Percentiles rank a stretch among this genome's conserved stretches.
These are phyloP conservation scores for Rauvolfia tetraphylla DNA, from an alignment of 257 asterid species.

Conservation along the genomic window DNA sequence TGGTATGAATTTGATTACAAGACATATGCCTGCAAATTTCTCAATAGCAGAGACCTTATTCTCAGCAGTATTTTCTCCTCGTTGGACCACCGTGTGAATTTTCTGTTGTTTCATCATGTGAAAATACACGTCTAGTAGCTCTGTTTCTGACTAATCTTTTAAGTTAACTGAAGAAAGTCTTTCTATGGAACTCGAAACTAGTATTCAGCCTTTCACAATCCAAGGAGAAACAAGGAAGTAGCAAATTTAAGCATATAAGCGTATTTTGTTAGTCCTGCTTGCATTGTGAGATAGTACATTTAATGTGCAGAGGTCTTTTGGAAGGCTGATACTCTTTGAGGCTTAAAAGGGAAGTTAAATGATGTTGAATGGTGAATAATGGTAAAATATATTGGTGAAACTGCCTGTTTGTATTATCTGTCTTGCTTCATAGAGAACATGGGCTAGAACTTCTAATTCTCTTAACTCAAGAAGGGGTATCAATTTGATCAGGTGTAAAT, in stretches of 20 bases:
- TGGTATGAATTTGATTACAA: not conserved
- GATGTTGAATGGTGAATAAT: not conserved
- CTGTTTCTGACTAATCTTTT: not conserved
- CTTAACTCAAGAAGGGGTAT: not conserved
- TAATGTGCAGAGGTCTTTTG: not conserved
- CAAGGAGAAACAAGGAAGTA: not conserved
- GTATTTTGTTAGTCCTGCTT: not conserved
- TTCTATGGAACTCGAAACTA: not conserved
- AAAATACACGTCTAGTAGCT: not conserved
- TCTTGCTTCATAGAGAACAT: not conserved
- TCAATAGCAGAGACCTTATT: not conserved
- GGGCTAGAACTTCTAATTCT: not conserved
- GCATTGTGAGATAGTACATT: not conserved
- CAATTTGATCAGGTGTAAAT: not conserved
- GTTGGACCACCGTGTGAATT: not conserved
- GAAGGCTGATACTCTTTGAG: not conserved
- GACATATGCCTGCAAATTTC: not conserved
- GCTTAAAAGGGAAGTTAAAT: not conserved
- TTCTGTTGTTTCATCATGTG: not conserved
- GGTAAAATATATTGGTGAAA: not conserved
- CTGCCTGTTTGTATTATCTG: not conserved
- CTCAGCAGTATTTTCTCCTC: not conserved
- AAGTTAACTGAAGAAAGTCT: not conserved
- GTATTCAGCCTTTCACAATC: not conserved
- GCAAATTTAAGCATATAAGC: not conserved